Evolutionary conservation across 2,329 filamentous ascomycete species (phyloP).

Genomic region (Cladobotryum protrusum): DNA sequence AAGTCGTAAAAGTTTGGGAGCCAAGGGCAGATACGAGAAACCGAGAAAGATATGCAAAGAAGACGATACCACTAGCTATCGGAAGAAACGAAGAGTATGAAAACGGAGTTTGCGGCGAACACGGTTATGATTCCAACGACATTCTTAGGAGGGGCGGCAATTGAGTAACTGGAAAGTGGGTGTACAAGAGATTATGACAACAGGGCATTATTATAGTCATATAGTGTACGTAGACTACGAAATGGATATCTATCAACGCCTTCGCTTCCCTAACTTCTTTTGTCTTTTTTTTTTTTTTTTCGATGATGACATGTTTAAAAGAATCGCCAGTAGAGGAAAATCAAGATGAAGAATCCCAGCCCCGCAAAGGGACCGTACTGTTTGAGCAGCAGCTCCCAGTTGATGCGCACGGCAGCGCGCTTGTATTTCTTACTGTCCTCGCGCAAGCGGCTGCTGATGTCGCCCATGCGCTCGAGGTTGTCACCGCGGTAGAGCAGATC

Average conservation of each 20-base stretch:
- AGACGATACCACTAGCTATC: slow-evolving; percentile 2
- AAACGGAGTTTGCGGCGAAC: slow-evolving; percentile 10
- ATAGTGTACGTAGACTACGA: slow-evolving; percentile 18
- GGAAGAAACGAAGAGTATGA: slow-evolving; percentile 6
- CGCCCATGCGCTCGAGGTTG: slow-evolving; percentile 92
- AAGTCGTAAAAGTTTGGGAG: too few species aligned
- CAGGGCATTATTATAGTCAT: slow-evolving; percentile 13
- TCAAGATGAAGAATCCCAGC: slow-evolving; percentile 71
- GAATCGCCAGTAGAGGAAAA: slow-evolving; percentile 91
- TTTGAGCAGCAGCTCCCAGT: slow-evolving; percentile 94
- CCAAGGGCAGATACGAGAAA: too few species aligned
- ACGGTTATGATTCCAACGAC: slow-evolving; percentile 1
- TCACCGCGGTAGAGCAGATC: slow-evolving; percentile 93
- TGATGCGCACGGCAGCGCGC: slow-evolving; percentile 87
- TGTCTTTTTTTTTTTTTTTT: not conserved
- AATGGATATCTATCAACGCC: slow-evolving; percentile 13
- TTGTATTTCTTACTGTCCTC: slow-evolving; percentile 95
- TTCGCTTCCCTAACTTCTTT: slow-evolving; percentile 8
- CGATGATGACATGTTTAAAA: slow-evolving; percentile 50
- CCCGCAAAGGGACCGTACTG: slow-evolving; percentile 91
- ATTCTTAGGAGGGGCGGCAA: not conserved
- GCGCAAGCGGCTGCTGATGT: slow-evolving; percentile 77
- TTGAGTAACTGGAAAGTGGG: not conserved
- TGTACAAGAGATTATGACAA: slow-evolving; percentile 9
- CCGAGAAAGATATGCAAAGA: too few species aligned